Evolutionary conservation across 2,329 filamentous ascomycete genomes (phyloP), one percentile per base, ranked within the genome.

Genomic region (Pseudogymnoascus sp.): DNA sequence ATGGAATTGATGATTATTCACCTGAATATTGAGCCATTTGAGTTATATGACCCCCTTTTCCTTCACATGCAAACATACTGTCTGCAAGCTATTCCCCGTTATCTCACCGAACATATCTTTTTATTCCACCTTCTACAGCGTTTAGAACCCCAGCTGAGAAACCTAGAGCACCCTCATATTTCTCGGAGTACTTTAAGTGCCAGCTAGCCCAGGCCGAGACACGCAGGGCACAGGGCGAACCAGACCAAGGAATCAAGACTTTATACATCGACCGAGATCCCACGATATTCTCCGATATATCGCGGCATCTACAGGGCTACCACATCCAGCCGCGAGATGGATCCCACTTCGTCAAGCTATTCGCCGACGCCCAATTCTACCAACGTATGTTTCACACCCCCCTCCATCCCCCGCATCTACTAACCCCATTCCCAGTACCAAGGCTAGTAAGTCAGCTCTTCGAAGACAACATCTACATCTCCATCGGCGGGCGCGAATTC

Each of bases 251-350:
- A 1, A 79, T 96, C 63, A 87, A 89, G 67, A 96, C 93, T 0
- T 81, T 97, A 5, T 97, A 97, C 76, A 97, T 97, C 71, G 93
- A 97, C 75, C 88, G 93, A 65, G 93, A 97, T 75, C 93, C 93
- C 0, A 81, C 81, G 12, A 97, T 92, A 0, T 97, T 97, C 74
- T 83, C 82, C 70, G 91, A 97, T 72, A 97, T 97, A 67, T 89
- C 89, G 38, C 81, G 93, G 62, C 93, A 97, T 79, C 80, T 97
- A 21, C 93, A 96, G 78, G 91, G 93, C 52, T 97, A 97, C 74
- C 89, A 96, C 77, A 83, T 97, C 64, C 81, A 83, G 62, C 93
- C 93, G 2, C 84, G 85, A 65, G 89, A 96, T 76, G 90, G 89
- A 60, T 84, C 86, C 61, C 91, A 97, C 75, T 97, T 93, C 75